Evolutionary conservation across 345 rosid genomes (phyloP), one percentile per base, ranked within the genome.

Genomic region (Brassica cretica): DNA sequence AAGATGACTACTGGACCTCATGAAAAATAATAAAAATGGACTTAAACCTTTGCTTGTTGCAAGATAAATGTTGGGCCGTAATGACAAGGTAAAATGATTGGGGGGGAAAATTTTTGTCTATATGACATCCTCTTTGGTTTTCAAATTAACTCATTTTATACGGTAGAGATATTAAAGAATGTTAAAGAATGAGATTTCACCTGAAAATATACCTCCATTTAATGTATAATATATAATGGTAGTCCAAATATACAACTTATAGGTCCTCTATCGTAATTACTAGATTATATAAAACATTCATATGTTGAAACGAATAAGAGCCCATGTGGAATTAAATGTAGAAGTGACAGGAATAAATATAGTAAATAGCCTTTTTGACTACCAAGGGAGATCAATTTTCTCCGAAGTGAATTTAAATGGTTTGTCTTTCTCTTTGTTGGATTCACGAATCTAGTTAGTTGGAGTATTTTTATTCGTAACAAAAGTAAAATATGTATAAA

Each of bases 401-500:
- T 49, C 35, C 14, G 15, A 32, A 74, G 8, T 74, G 56, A 65
- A 53, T 65, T 74, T 65, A 74, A 14, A 65, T 19, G 10, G 25
- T 64, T 74, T 64, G 71, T 53, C 71, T 21, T 53, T 65, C 51
- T 64, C 64, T 74, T 53, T 65, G 11, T 65, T 74, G 77, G 71
- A 74, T 15, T 65, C 53, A 64, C 71, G 53, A 74, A 74, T 74
- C 71, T 33, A 21, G 58, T 65, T 53, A 14, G 32, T 64, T 65
- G 53, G 71, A 51, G 71, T 33, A 11, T 63, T 27, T 30, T 30
- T n/a, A 6, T 30, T 29, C 1, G 0, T 16, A 64, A 9, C 21
- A 64, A 35, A 64, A n/a, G 8, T 27, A 15, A 64, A 6, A 5
- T 27, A 25, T 29, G 56, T 21, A 9, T 29, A 64, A 6, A 5